Evolutionary conservation across 2,329 filamentous ascomycete species (phyloP), one percentile per base, ranked within the genome.

Genomic region (Pseudogymnoascus sp.): DNA sequence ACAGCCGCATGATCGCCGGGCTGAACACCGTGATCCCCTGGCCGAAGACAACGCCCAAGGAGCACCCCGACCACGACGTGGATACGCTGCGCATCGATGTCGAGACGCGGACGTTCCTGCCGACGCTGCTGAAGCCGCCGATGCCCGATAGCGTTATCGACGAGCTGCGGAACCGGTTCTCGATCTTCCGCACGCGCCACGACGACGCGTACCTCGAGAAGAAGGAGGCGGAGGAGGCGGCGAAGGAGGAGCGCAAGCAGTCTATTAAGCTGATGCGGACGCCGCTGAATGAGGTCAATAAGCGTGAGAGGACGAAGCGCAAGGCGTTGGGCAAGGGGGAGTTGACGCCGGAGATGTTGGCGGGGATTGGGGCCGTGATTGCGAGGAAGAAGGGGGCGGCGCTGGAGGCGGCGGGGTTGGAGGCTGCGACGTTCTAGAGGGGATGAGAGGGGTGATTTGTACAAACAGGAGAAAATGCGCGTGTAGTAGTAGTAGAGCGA

Each of bases 111-210:
- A 90, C 89, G 1, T 96, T 90, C 73, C 80, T 87, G 62, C 92
- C 93, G n/a, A 89, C 86, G 37, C 80, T 97, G 24, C 79, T 92
- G 29, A 80, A 82, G 14, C 82, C 89, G 26, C 93, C 93, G 13
- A 91, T 96, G 82, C 92, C 93, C 4, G 76, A 80, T 31, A 78
- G 76, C n/a, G 83, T 97, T 38, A 82, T 96, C 68, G 87, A 96
- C 74, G 93, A 97, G 80, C 80, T 97, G 72, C 83, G 92, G 72
- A 88, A 89, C 79, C 88, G 86, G 73, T 96, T 87, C 81, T 90
- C 87, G 69, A 85, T 83, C 70, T 95, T 93, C 84, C 82, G 92
- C 71, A 91, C 87, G 62, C 82, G 90, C 59, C 91, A 96, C 77
- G 89, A 92, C 67, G 78, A 83, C 53, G 88, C 88, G 74, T 96